Evolutionary conservation across 1,139 yeast species (phyloP).

Genomic region (Pichia sp.): DNA sequence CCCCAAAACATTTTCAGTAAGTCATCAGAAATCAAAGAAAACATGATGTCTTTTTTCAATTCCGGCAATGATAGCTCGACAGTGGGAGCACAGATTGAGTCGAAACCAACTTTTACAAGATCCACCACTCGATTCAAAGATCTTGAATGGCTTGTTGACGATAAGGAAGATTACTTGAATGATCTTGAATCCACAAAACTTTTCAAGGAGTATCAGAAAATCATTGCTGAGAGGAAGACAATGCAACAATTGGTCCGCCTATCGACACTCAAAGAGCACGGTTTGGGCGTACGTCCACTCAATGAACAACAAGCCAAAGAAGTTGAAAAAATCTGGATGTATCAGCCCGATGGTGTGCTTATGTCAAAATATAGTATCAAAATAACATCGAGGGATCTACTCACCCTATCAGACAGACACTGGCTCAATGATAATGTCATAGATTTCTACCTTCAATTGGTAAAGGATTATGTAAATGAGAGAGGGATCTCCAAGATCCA

Average conservation of each 20-base stretch:
- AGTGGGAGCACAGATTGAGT: background rate
- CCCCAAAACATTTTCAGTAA: constrained; percentile 4
- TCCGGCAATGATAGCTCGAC: background rate
- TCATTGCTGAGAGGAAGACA: constrained; percentile 39
- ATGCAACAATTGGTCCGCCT: constrained; percentile 37
- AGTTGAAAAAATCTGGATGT: constrained; percentile 39
- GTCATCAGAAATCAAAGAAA: constrained; percentile 8
- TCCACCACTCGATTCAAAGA: constrained; percentile 27
- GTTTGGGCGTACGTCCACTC: constrained; percentile 28
- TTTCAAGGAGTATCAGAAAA: constrained; percentile 39
- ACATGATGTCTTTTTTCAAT: constrained; percentile 14
- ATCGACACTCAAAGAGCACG: constrained; percentile 31
- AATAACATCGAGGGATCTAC: constrained; percentile 60
- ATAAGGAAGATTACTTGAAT: constrained; percentile 29
- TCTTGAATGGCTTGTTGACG: constrained; percentile 30
- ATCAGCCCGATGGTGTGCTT: constrained; percentile 29
- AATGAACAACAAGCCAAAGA: constrained; percentile 32
- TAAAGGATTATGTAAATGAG: constrained; percentile 79
- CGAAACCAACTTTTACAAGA: constrained; percentile 20
- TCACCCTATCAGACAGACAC: constrained; percentile 60
- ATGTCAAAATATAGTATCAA: constrained; percentile 51
- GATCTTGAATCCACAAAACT: constrained; percentile 29
- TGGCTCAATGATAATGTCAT: constrained; percentile 94
- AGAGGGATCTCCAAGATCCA: constrained; percentile 52
- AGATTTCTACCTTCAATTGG: constrained; percentile 69